Conservation (phyloP, 495 filamentous ascomycete genomes). For the Trichoderma asperelloides region DNA sequence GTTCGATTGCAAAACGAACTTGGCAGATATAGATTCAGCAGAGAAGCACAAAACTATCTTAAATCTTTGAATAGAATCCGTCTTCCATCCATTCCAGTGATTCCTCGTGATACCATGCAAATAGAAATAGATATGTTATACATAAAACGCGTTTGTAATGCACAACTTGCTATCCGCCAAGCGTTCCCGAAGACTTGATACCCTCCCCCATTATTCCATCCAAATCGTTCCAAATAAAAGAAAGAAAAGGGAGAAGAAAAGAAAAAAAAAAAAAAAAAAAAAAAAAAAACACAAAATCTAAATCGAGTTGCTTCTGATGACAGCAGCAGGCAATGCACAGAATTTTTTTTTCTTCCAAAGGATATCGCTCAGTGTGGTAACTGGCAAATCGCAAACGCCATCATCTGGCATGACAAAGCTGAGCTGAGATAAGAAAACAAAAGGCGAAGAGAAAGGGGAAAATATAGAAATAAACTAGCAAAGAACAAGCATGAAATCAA, state of each 20-base stretch:
- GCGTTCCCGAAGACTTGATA: not conserved
- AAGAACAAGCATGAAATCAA: not conserved
- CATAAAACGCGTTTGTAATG: not conserved
- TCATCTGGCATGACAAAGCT: too few relatives aligned
- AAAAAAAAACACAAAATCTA: not conserved
- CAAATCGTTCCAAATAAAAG: conserved; percentile 11
- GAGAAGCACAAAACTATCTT: not conserved
- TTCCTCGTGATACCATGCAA: conserved; percentile 2
- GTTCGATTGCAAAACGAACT: not conserved
- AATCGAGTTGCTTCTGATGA: not conserved
- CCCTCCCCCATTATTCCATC: conserved; percentile 11
- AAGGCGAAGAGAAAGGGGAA: not conserved
- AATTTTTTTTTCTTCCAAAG: not conserved
- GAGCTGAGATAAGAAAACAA: not conserved
- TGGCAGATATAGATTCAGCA: not conserved
- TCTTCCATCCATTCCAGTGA: not conserved
- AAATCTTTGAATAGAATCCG: not conserved
- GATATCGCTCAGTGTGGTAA: not conserved
- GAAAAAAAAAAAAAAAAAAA: not conserved
- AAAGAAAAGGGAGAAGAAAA: conserved; percentile 7
- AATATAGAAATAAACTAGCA: not conserved
- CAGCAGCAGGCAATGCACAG: not conserved
- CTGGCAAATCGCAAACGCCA: not conserved
- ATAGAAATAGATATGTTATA: conserved; percentile 7
- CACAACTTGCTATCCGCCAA: not conserved